phyloP scores from a whole-genome alignment of 768 basidiomycete species.

The Auricularia heimuer region DNA sequence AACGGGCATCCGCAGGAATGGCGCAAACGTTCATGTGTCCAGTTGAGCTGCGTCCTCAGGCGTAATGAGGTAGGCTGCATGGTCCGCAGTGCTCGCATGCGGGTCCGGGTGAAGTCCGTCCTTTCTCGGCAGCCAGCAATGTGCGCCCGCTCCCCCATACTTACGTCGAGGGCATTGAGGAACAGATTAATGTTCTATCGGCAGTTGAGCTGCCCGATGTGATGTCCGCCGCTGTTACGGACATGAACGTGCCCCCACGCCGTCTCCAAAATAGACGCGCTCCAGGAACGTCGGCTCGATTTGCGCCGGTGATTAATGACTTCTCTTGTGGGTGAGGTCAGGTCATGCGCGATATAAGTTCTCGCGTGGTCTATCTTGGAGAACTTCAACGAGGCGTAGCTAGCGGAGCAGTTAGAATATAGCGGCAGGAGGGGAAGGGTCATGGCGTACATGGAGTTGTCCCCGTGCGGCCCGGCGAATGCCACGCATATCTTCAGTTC shows the following conservation, averaged over 20 bases:
- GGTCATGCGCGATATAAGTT: slow-evolving; percentile 2
- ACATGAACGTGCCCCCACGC: not conserved
- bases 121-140: not conserved
- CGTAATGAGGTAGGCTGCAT: not conserved
- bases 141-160: not conserved
- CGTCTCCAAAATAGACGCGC: slow-evolving; percentile 4
- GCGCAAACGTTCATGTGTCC: not conserved
- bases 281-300: slow-evolving; percentile 11
- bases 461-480: slow-evolving; percentile 2
- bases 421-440: not conserved
- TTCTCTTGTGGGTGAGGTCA: slow-evolving; percentile 2
- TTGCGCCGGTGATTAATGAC: slow-evolving; percentile 4
- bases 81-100: not conserved
- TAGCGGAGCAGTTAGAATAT: not conserved
- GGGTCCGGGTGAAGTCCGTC: not conserved
- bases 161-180: not conserved
- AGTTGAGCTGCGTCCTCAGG: not conserved
- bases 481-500: not conserved
- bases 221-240: slow-evolving; percentile 2
- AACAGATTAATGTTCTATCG: slow-evolving; percentile 1
- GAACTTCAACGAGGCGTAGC: not conserved
- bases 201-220: slow-evolving; percentile 4
- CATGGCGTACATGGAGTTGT: not conserved
- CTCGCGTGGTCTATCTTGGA: not conserved
- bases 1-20: not conserved